Evolutionary conservation across 164 flowering plant species (phyloP).

Genomic region (Buxus sempervirens): DNA sequence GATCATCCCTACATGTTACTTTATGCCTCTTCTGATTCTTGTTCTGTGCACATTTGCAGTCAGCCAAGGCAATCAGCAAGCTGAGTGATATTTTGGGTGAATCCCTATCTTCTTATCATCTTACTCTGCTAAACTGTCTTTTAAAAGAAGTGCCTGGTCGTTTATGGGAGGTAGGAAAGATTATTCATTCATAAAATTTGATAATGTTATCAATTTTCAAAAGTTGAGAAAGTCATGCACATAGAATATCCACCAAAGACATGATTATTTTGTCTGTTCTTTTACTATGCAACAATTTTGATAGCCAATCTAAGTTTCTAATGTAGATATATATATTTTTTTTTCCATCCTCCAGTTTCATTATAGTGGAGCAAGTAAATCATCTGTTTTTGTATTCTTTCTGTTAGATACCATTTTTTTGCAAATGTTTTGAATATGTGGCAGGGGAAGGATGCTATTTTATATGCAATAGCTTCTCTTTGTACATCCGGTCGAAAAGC

Average conservation of each 20-base stretch:
- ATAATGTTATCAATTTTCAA: not conserved
- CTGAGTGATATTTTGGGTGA: conserved; percentile 88
- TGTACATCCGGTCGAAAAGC: conserved; percentile 69
- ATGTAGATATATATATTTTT: not conserved
- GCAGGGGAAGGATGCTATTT: conserved; percentile 87
- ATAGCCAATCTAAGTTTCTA: not conserved
- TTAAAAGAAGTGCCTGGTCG: conserved; percentile 89
- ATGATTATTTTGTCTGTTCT: not conserved
- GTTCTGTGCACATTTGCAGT: conserved; percentile 38
- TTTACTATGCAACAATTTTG: not conserved
- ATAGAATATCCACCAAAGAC: not conserved
- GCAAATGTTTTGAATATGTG: conserved; percentile 5
- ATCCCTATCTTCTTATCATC: conserved; percentile 57
- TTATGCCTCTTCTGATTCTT: not conserved
- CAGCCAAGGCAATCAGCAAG: conserved; percentile 74
- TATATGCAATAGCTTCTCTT: conserved; percentile 75
- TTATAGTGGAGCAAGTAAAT: not conserved
- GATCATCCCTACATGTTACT: not conserved
- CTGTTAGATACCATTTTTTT: not conserved
- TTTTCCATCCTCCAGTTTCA: not conserved
- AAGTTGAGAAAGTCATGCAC: too few relatives aligned
- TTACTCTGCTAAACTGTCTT: conserved; percentile 54
- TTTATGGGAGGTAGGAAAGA: conserved; percentile 82
- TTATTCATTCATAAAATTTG: not conserved
- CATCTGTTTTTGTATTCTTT: not conserved